phyloP scores from a whole-genome alignment of 352 stramenopile genomes.

The Achlya hypogyna region DNA sequence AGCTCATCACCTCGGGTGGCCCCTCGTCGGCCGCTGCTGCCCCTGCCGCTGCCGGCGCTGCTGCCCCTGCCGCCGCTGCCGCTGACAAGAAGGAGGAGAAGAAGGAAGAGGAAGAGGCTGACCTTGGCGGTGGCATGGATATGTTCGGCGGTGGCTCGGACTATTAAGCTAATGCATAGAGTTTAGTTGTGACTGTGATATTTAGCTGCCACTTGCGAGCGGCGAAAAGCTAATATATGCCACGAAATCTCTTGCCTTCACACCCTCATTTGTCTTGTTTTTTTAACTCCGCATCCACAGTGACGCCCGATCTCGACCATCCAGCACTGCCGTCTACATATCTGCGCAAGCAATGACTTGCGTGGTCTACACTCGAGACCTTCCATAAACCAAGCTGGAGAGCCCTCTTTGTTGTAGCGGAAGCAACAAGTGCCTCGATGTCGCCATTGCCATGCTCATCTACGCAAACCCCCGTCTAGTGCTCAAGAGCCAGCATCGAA shows the following conservation, averaged over 20 bases:
- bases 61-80: constrained; percentile 31
- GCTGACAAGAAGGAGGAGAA: constrained; percentile 32
- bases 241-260: constrained; percentile 20
- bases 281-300: neutral
- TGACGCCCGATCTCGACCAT: neutral
- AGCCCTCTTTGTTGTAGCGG: too few species aligned
- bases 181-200: constrained; percentile 14
- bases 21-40: constrained; percentile 24
- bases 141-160: constrained; percentile 55
- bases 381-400: too few species aligned
- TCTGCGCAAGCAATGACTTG: too few species aligned
- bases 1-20: constrained; percentile 68
- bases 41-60: constrained; percentile 32
- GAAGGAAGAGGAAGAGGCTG: constrained; percentile 51
- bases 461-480: too few species aligned
- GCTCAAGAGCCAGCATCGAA: too few species aligned
- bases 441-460: too few species aligned
- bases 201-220: neutral
- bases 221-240: constrained; percentile 19
- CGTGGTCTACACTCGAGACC: too few species aligned
- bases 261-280: neutral
- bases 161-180: constrained; percentile 37
- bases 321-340: too few species aligned
- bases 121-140: constrained; percentile 59
- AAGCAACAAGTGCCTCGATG: too few species aligned